These are phyloP conservation scores for Neoscytalidium dimidiatum DNA, from an alignment of 2,329 filamentous ascomycete genomes.

Conservation along the genomic window DNA sequence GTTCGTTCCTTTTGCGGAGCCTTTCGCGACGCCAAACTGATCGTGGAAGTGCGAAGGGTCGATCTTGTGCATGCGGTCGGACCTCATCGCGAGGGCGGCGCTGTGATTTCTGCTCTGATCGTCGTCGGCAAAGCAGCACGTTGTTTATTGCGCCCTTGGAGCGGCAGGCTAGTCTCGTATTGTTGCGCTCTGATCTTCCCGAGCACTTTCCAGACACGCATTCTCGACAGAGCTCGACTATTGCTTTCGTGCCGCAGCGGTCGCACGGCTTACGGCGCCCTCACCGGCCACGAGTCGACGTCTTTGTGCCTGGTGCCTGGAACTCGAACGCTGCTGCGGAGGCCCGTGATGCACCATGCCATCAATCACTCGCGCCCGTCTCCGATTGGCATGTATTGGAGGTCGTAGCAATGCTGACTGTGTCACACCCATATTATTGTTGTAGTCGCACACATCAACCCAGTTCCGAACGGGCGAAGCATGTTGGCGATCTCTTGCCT, in stretches of 20 bases:
- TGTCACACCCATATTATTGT: neutral
- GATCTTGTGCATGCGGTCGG: conserved; percentile 1
- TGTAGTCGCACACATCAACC: conserved; percentile 13
- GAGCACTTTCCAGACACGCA: neutral
- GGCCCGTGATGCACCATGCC: conserved; percentile 1
- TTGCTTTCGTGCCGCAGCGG: conserved; percentile 1
- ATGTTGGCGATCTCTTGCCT: conserved; percentile 2
- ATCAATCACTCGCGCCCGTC: conserved; percentile 6
- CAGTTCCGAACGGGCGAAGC: conserved; percentile 3
- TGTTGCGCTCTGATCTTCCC: neutral
- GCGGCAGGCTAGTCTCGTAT: neutral
- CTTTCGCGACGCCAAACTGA: neutral
- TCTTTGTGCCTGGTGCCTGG: conserved; percentile 14
- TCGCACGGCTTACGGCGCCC: neutral
- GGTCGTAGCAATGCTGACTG: conserved; percentile 12
- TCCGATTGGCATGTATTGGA: conserved; percentile 9
- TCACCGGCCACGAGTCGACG: conserved; percentile 9
- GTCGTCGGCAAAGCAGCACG: neutral
- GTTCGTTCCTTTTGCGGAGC: conserved; percentile 13
- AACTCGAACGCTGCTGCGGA: neutral
- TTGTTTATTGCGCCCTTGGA: neutral
- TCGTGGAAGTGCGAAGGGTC: neutral
- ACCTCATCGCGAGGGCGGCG: neutral
- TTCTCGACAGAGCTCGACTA: neutral
- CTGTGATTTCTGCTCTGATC: neutral